Evolutionary conservation across 805 yeast species (phyloP), one percentile per base, ranked within the genome.

Genomic region (Metschnikowia gelsemii): DNA sequence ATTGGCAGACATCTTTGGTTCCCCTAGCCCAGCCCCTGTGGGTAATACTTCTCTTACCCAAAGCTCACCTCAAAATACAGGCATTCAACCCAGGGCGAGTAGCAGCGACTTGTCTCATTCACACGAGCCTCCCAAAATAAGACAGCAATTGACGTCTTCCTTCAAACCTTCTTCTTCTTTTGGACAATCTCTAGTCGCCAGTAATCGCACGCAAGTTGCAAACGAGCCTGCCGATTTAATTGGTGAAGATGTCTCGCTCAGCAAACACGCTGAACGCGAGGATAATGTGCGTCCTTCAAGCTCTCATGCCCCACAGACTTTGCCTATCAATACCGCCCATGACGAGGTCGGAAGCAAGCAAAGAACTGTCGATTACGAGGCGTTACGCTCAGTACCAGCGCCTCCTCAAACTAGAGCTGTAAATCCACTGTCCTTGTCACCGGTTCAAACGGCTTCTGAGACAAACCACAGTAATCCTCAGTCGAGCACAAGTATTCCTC

Each of bases 161-260:
- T 91, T 90, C 64, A 84, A 78, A 40, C 97, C 97, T 25, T 74
- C 89, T 13, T 88, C 96, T 0, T 65, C 76, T 8, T 91, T 90
- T 70, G 98, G 98, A 23, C 96, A 85, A 64, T 75, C 75, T 25
- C 72, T 90, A 39, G 56, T 73, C 40, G 55, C 59, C 5, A 60
- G 63, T 32, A 61, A 57, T 28, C 49, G 45, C 7, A 32, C 43
- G 17, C 28, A 32, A 46, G 2, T 50, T 51, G 19, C 44, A 8
- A 58, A 18, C 14, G 38, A 37, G 11, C 35, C 28, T 4, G 16
- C 37, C 11, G 45, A 60, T 40, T 59, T 68, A 32, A 51, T 68
- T 36, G 67, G 66, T 4, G 72, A 63, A 7, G 73, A 72, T 25
- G 64, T 56, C 13, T 44, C 39, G 7, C 5, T 34, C 21, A 21